Evolutionary conservation across 2,329 filamentous ascomycete species (phyloP).

Genomic region (Chaetoscypha palmicola): DNA sequence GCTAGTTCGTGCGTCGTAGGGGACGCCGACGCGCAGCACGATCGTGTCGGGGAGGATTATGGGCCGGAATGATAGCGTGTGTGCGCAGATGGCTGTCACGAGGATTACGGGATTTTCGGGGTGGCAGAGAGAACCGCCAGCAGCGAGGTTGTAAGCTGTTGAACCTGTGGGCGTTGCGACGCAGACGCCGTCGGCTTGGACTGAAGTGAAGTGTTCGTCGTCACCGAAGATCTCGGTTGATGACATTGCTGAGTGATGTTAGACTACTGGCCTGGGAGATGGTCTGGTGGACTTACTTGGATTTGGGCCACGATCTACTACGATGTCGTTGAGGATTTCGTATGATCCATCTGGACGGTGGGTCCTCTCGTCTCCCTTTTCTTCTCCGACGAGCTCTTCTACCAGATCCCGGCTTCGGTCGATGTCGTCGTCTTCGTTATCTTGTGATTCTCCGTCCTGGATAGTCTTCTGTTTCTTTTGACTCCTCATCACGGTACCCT

Average conservation of each 20-base stretch:
- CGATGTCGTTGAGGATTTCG: constrained; percentile 95
- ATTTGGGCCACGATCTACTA: constrained; percentile 89
- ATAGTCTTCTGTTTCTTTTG: constrained; percentile 39
- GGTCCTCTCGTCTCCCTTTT: constrained; percentile 75
- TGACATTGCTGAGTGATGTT: constrained; percentile 63
- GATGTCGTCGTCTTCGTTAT: constrained; percentile 35
- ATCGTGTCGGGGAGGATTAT: constrained; percentile 96
- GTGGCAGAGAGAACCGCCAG: constrained; percentile 90
- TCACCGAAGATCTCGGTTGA: constrained; percentile 89
- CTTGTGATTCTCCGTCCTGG: constrained; percentile 20
- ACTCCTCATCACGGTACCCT: constrained; percentile 87
- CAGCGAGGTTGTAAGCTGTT: constrained; percentile 91
- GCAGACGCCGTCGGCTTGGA: constrained; percentile 88
- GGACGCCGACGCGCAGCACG: constrained; percentile 86
- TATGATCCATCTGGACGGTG: constrained; percentile 78
- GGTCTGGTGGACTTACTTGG: constrained; percentile 56
- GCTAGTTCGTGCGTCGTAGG: constrained; percentile 80
- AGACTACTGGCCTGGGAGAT: neutral
- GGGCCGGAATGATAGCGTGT: constrained; percentile 91
- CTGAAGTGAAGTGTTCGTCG: constrained; percentile 84
- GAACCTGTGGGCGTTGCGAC: constrained; percentile 92
- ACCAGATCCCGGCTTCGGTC: constrained; percentile 59
- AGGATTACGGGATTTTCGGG: constrained; percentile 96
- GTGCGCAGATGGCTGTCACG: constrained; percentile 87
- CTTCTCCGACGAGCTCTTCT: constrained; percentile 83